Evolutionary conservation across 352 stramenopile genomes (phyloP), one percentile per base, ranked within the genome.

Genomic region (Phytophthora nicotianae): DNA sequence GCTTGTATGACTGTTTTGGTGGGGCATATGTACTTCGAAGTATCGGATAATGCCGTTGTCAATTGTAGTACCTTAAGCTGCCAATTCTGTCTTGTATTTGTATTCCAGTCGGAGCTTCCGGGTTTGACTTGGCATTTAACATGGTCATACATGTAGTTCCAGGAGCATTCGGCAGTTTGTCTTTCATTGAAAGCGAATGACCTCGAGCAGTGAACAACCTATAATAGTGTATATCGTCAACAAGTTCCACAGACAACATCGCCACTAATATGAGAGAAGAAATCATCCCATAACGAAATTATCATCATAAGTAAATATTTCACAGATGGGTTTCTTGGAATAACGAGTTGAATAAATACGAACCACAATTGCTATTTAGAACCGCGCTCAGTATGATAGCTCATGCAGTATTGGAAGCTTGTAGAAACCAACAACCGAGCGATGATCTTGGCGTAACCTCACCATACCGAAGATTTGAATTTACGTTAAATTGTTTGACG

Each of bases 101-200:
- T 60, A 69, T 1, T 40, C 48, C 1, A 59, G 19, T 35, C 9
- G 29, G 6, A 14, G 29, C 9, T 14, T 9, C 29, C 6, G 29
- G 29, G 7, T 29, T 29, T 29, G 24, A 7, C 24, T 35, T 35
- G 1, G 47, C 41, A 6, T 35, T 19, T 35, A 70, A 17, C 38
- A 58, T 70, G 1, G 42, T 43, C 53, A 70, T 60, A 2, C n/a
- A n/a, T n/a, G n/a, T n/a, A n/a, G 62, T 70, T 17, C 40, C 62
- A 3, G 60, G 27, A 4, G 23, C 35, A 26, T 70, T 70, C 3
- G 14, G 33, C 14, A 70, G n/a, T 29, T 65, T 20, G 9, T 70
- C 62, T 50, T 70, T 70, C 4, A 54, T 70, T 5, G 54, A 60
- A 20, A 70, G 26, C 4, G 40, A 37, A 4, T 42, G 54, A 2